These are phyloP conservation scores for Mucuna pruriens DNA, from an alignment of 306 rosid genomes.

Conservation along the genomic window DNA sequence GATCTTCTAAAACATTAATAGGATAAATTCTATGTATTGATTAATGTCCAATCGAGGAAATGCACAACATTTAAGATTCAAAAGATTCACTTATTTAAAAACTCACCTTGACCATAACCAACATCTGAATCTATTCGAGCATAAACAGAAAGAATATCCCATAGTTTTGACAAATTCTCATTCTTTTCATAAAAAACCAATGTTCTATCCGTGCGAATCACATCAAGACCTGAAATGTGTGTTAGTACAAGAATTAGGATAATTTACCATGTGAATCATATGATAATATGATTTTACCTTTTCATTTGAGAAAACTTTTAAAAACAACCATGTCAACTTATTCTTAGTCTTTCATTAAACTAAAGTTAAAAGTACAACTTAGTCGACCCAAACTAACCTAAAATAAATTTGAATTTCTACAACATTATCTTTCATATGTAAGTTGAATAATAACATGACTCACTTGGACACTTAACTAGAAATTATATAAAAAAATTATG, in stretches of 20 bases:
- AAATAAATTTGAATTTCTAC: neutral
- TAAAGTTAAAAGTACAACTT: neutral
- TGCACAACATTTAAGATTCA: neutral
- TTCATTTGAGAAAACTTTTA: neutral
- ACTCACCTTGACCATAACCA: conserved; percentile 95
- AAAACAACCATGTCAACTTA: neutral
- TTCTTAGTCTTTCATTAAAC: conserved; percentile 1
- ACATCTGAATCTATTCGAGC: conserved; percentile 90
- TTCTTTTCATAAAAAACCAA: conserved; percentile 84
- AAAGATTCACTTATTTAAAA: conserved; percentile 18
- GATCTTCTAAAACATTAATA: neutral
- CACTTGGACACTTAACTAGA: neutral
- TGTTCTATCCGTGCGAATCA: conserved; percentile 89
- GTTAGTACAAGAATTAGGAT: neutral
- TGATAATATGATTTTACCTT: neutral
- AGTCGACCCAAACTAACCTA: neutral
- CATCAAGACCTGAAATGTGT: conserved; percentile 84
- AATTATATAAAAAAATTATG: neutral
- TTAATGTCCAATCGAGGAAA: neutral
- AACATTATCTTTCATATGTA: neutral
- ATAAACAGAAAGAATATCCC: conserved; percentile 96
- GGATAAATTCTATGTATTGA: neutral
- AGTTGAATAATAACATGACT: neutral
- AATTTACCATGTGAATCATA: neutral
- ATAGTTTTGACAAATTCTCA: conserved; percentile 83